These are phyloP conservation scores for Blastobotrys aristatus DNA, from an alignment of 1,139 yeast species.

Conservation along the genomic window DNA sequence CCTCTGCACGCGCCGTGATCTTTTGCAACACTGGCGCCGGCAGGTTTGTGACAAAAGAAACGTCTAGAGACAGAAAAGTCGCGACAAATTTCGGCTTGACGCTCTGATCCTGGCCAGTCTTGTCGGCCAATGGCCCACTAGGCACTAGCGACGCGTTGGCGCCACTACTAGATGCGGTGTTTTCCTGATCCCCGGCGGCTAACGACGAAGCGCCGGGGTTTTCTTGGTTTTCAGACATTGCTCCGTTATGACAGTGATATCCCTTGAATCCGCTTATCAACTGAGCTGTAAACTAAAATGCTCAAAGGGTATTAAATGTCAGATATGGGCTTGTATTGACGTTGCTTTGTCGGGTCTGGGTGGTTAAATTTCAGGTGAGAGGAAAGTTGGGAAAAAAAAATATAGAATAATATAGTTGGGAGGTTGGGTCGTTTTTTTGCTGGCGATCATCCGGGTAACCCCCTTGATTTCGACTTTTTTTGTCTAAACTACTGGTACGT, in stretches of 20 bases:
- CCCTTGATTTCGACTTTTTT: no score
- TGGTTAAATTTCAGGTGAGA: no score
- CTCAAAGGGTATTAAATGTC: no score
- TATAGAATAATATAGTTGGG: background rate
- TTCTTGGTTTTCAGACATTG: slow-evolving; percentile 4
- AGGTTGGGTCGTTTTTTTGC: background rate
- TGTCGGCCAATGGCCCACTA: slow-evolving; percentile 11
- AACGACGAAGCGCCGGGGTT: slow-evolving; percentile 2
- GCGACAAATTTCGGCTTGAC: slow-evolving; percentile 31
- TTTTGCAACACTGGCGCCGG: slow-evolving; percentile 30
- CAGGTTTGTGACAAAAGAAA: slow-evolving; percentile 21
- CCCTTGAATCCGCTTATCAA: no score
- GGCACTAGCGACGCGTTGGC: background rate
- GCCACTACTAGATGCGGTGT: background rate
- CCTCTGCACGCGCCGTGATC: slow-evolving; percentile 43
- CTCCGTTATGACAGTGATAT: background rate
- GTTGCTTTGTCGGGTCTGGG: no score
- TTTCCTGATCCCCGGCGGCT: background rate
- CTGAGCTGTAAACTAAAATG: no score
- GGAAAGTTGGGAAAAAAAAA: background rate
- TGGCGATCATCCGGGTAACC: background rate
- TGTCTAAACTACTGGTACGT: no score
- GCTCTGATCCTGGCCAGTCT: slow-evolving; percentile 8
- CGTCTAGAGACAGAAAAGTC: slow-evolving; percentile 25
- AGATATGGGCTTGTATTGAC: no score